Evolutionary conservation across 2,329 filamentous ascomycete species (phyloP).

Genomic region (Sclerotinia borealis): DNA sequence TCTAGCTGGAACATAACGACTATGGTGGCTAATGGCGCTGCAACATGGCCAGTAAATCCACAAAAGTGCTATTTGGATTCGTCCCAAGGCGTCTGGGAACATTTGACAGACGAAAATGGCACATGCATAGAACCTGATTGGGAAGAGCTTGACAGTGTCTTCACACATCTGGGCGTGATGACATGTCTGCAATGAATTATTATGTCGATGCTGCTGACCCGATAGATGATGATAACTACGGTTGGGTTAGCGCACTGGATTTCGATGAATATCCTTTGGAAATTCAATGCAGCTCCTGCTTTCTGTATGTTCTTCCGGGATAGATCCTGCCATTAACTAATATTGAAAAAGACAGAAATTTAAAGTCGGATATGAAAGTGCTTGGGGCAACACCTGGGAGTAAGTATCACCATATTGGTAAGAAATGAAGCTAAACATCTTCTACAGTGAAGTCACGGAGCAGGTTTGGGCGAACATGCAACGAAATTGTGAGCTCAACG

Average conservation of each 20-base stretch:
- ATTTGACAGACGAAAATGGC: neutral
- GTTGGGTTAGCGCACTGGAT: neutral
- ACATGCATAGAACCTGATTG: neutral
- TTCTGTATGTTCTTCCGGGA: neutral
- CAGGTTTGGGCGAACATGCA: neutral
- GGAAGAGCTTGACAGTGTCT: neutral
- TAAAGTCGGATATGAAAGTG: neutral
- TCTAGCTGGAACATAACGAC: neutral
- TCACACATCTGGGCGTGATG: neutral
- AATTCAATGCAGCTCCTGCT: neutral
- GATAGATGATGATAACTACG: neutral
- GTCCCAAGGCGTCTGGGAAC: neutral
- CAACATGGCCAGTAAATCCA: neutral
- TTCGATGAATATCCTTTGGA: neutral
- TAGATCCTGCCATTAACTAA: neutral
- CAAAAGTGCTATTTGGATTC: neutral
- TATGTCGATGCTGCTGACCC: neutral
- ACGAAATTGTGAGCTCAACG: neutral
- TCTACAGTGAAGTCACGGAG: neutral
- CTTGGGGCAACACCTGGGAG: neutral
- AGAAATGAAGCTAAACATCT: neutral
- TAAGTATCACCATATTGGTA: neutral
- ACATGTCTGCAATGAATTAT: neutral
- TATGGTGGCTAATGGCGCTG: neutral
- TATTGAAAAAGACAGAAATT: neutral